Conservation (phyloP, 805 yeast genomes). For the Kodamaea kaohsiungensis region DNA sequence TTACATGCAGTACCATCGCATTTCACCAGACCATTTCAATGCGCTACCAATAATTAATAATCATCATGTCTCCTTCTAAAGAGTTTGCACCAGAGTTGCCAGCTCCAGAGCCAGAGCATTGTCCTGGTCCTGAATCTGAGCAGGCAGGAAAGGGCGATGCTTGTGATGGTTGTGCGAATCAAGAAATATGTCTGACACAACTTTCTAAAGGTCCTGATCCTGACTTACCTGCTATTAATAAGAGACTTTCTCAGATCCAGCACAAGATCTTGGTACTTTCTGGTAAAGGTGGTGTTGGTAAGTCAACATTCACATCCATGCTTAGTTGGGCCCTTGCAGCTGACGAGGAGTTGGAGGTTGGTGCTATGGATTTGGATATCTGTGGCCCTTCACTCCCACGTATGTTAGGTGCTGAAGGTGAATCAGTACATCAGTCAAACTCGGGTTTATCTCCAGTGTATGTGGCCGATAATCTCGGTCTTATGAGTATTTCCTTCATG, state of each 20-base stretch:
- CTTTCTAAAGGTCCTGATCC: conserved; percentile 95
- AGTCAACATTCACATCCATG: conserved; percentile 94
- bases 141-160: conserved; percentile 93
- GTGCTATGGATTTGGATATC: conserved; percentile 95
- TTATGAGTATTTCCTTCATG: conserved; percentile 95
- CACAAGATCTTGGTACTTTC: conserved; percentile 81
- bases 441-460: conserved; percentile 97
- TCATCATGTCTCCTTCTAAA: conserved; percentile 6
- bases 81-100: conserved; percentile 20
- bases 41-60: neutral
- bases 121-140: conserved; percentile 98
- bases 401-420: conserved; percentile 91
- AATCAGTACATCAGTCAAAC: conserved; percentile 82
- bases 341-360: conserved; percentile 76
- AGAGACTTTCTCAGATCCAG: conserved; percentile 59
- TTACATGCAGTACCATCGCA: neutral
- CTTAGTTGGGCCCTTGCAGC: conserved; percentile 95
- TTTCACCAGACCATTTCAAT: neutral
- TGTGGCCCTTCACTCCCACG: conserved; percentile 97
- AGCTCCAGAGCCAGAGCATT: conserved; percentile 92
- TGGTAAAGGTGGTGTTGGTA: conserved; percentile 96
- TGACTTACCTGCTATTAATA: conserved; percentile 75
- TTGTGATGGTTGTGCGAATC: conserved; percentile 93
- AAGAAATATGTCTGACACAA: conserved; percentile 78
- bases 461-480: conserved; percentile 89